phyloP scores from a whole-genome alignment of 2,329 filamentous ascomycete genomes.

The Fusarium sp. region DNA sequence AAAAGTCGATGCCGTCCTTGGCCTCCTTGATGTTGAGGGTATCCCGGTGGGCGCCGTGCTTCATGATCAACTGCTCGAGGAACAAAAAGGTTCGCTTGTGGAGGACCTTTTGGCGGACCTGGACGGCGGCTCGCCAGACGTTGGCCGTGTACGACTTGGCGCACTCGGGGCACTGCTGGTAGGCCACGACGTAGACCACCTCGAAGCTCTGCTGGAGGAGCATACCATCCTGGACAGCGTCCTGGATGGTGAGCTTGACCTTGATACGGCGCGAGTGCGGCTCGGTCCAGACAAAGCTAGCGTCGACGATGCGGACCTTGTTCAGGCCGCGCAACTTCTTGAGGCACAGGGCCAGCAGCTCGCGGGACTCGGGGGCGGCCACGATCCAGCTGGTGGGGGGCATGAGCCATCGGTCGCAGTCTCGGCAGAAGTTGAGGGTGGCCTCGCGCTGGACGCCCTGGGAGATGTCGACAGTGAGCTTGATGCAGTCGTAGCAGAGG shows the following conservation, averaged over 20 bases:
- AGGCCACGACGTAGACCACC: constrained; percentile 89
- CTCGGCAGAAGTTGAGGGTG: constrained; percentile 88
- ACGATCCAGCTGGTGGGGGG: constrained; percentile 89
- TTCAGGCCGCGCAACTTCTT: constrained; percentile 87
- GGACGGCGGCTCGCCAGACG: constrained; percentile 92
- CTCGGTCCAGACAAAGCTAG: constrained; percentile 97
- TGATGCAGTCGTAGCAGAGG: constrained; percentile 95
- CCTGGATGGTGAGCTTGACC: constrained; percentile 95
- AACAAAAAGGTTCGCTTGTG: constrained; percentile 83
- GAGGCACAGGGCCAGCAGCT: constrained; percentile 91
- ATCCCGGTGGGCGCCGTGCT: constrained; percentile 90
- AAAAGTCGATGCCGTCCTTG: constrained; percentile 96
- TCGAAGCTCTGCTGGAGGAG: constrained; percentile 94
- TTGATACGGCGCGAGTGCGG: constrained; percentile 93
- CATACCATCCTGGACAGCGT: constrained; percentile 71
- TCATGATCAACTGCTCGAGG: constrained; percentile 95
- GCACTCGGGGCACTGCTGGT: constrained; percentile 95
- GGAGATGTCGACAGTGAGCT: constrained; percentile 93
- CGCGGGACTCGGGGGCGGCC: constrained; percentile 87
- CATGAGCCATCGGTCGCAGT: constrained; percentile 94
- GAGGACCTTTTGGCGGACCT: constrained; percentile 95
- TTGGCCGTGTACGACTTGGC: constrained; percentile 96
- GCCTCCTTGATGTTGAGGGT: constrained; percentile 99
- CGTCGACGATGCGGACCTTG: constrained; percentile 95
- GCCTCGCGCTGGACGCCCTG: constrained; percentile 92